Evolutionary conservation across 176 grass and related monocot species (phyloP), one percentile per base, ranked within the genome.

Genomic region (sorghum (Sorghum bicolor)): DNA sequence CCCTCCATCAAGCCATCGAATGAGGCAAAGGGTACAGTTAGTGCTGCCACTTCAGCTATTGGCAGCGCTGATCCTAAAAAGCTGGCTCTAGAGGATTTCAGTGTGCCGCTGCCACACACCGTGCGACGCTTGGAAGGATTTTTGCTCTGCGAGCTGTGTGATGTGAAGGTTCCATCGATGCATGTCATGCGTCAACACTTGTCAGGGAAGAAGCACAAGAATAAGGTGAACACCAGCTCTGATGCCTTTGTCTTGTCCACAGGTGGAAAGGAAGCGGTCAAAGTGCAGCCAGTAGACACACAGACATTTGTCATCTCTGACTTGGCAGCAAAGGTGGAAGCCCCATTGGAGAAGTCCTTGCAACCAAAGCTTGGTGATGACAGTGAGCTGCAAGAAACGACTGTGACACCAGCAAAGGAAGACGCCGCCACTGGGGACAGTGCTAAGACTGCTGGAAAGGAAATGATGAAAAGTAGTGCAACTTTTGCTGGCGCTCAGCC

Each of bases 181-280:
- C 5, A 0, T 14, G 52, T 45, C 19, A 85, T 85, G 53, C 70
- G 1, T 19, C 39, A 33, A 7, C 87, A 89, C 29, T 25, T 85
- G 40, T 57, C 17, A 0, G 82, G 87, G 13, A 76, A 64, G 82
- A 89, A 85, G 52, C 82, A 89, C 53, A n/a, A 57, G 20, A 57
- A 57, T 39, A 85, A 50, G 50, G 74, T 7, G 8, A 71, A 64
- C 0, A 6, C 3, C 3, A 48, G 39, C 62, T n/a, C 58, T 64
- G 37, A 30, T 37, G 36, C 14, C 22, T 61, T 55, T 40, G 22
- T 17, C 75, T 8, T 4, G 14, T 29, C 76, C 36, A 78, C 10
- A 28, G 17, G 32, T 25, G 20, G 31, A 8, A 58, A 58, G 17
- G 73, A 38, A 14, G 20, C 30, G 41, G 10, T 13, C 20, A 32